phyloP scores from a whole-genome alignment of 2,329 filamentous ascomycete species.

The Rutstroemia sp. region DNA sequence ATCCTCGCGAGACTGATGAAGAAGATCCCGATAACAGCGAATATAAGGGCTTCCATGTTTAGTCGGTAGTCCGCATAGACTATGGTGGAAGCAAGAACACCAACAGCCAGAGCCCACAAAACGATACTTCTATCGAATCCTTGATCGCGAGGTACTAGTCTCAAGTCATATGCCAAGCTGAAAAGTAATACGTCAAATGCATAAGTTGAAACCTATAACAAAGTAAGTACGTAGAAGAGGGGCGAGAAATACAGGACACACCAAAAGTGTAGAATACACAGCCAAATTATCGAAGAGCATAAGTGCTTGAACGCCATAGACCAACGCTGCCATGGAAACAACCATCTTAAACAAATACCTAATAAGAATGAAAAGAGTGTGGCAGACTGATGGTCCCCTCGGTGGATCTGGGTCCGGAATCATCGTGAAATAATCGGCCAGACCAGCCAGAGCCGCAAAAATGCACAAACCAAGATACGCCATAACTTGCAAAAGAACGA shows the following conservation, averaged over 20 bases:
- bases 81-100: slow-evolving; percentile 4
- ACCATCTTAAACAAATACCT: neutral
- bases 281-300: slow-evolving; percentile 20
- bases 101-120: slow-evolving; percentile 16
- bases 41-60: slow-evolving; percentile 12
- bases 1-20: slow-evolving; percentile 21
- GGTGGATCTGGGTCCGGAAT: neutral
- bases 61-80: slow-evolving; percentile 24
- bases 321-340: slow-evolving; percentile 2
- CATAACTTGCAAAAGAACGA: slow-evolving; percentile 20
- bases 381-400: neutral
- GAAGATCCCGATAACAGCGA: slow-evolving; percentile 15
- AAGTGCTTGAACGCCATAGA: slow-evolving; percentile 14
- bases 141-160: slow-evolving; percentile 13
- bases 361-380: neutral
- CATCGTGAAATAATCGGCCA: slow-evolving; percentile 11
- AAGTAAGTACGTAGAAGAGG: slow-evolving; percentile 6
- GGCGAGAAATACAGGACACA: slow-evolving; percentile 8
- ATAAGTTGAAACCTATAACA: slow-evolving; percentile 23
- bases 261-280: slow-evolving; percentile 23
- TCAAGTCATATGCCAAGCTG: slow-evolving; percentile 13
- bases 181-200: slow-evolving; percentile 23
- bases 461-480: slow-evolving; percentile 16
- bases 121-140: slow-evolving; percentile 9
- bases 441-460: slow-evolving; percentile 10